These are phyloP conservation scores for Coriaria nepalensis DNA, from an alignment of 306 rosid species.

Conservation along the genomic window DNA sequence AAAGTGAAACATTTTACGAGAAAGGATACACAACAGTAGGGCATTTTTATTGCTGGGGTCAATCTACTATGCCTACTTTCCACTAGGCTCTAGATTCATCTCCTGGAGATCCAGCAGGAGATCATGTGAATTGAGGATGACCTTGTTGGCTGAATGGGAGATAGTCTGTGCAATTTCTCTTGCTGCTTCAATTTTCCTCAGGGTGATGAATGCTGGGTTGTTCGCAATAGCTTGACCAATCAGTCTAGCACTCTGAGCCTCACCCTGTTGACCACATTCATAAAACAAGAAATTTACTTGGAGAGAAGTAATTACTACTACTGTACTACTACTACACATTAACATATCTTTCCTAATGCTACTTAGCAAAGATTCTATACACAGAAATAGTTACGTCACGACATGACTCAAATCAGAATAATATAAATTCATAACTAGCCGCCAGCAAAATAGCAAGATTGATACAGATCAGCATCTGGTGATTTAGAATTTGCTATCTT, in stretches of 20 bases:
- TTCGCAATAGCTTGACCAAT: slow-evolving; percentile 76
- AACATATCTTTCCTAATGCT: no score
- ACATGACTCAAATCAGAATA: no score
- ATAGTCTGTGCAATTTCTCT: slow-evolving; percentile 66
- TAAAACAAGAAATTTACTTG: neutral
- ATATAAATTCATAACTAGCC: no score
- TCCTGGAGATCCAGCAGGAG: slow-evolving; percentile 64
- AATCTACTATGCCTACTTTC: slow-evolving; percentile 13
- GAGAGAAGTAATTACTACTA: no score
- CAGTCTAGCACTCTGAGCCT: slow-evolving; percentile 71
- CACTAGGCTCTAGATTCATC: slow-evolving; percentile 31
- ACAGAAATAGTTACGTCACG: no score
- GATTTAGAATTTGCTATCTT: slow-evolving; percentile 4
- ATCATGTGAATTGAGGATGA: slow-evolving; percentile 50
- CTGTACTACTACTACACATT: no score
- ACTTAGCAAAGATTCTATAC: no score
- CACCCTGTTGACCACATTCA: slow-evolving; percentile 44
- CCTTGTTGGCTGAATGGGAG: slow-evolving; percentile 51
- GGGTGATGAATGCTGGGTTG: slow-evolving; percentile 67
- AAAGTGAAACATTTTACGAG: neutral
- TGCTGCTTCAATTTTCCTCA: slow-evolving; percentile 86
- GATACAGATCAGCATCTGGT: neutral
- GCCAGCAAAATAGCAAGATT: no score
- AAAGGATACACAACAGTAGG: neutral
- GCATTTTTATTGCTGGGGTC: neutral